phyloP scores from a whole-genome alignment of 2,329 filamentous ascomycete species.

The Cladosporium sp. region DNA sequence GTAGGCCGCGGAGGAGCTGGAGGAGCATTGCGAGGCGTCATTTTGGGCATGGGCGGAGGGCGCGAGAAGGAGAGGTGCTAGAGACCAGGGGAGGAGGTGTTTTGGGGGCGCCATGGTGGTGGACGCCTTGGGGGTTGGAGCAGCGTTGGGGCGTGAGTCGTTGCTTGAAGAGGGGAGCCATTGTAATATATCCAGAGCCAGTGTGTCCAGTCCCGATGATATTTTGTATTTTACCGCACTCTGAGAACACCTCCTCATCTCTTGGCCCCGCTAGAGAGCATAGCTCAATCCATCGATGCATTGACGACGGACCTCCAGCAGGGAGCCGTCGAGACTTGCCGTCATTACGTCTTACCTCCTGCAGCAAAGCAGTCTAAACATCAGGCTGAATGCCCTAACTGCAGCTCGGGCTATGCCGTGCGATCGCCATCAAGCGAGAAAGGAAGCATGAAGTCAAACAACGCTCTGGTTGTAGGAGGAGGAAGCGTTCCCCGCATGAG shows the following conservation, averaged over 20 bases:
- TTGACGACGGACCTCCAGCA: no score
- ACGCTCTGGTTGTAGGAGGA: no score
- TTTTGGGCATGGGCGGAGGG: not conserved
- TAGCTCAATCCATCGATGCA: no score
- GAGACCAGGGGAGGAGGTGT: not conserved
- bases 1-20: conserved; percentile 3
- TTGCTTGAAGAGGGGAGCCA: not conserved
- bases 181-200: not conserved
- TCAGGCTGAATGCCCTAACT: no score
- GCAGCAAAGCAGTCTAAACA: no score
- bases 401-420: no score
- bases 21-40: not conserved
- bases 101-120: not conserved
- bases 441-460: no score
- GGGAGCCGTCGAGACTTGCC: no score
- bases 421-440: no score
- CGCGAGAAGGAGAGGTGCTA: not conserved
- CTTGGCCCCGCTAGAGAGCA: not conserved
- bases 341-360: no score
- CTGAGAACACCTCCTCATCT: not conserved
- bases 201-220: not conserved
- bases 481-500: no score
- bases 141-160: not conserved
- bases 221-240: conserved; percentile 2
- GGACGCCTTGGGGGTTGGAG: not conserved